Evolutionary conservation across 306 rosid species (phyloP), one percentile per base, ranked within the genome.

Genomic region (Dryas octopetala): DNA sequence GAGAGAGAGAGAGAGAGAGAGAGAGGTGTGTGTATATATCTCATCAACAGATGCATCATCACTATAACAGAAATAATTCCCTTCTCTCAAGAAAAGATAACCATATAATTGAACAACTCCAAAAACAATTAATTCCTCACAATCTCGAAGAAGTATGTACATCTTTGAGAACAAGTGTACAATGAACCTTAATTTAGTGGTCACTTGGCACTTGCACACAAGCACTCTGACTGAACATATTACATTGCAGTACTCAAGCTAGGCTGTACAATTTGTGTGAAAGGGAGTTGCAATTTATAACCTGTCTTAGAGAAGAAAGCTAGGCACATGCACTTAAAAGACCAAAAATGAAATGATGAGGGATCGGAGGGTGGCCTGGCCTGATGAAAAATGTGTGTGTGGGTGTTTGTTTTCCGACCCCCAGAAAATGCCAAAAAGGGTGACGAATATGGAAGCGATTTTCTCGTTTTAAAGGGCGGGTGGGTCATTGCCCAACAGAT

Each of bases 401-500:
- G 62, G 4, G 63, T 15, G 13, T 59, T 14, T 11, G 61, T 48
- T 58, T 71, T 54, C 51, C 60, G 53, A 54, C 57, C 40, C 71
- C 73, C 46, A 45, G 76, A 75, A 80, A 43, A 67, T 52, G 83
- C 76, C 87, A 83, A 80, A 83, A 46, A 47, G 9, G 76, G 62
- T 70, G 78, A 74, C 17, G 80, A 44, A 74, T 4, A 77, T 10
- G 74, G 71, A 78, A 66, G 61, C 75, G 70, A 73, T 70, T n/a
- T 84, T 80, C 70, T 84, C 70, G 68, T 72, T 76, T 62, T 49
- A 48, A 66, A 61, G 72, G 15, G 12, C 26, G 67, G 9, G 75
- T 17, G 70, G n/a, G 32, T 32, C 23, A 40, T 65, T 46, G 63
- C 57, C 41, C 16, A 60, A 49, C 60, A 76, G 73, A 79, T 71